Conservation (phyloP, 148 eudicot genomes). For the Rhododendron molle region DNA sequence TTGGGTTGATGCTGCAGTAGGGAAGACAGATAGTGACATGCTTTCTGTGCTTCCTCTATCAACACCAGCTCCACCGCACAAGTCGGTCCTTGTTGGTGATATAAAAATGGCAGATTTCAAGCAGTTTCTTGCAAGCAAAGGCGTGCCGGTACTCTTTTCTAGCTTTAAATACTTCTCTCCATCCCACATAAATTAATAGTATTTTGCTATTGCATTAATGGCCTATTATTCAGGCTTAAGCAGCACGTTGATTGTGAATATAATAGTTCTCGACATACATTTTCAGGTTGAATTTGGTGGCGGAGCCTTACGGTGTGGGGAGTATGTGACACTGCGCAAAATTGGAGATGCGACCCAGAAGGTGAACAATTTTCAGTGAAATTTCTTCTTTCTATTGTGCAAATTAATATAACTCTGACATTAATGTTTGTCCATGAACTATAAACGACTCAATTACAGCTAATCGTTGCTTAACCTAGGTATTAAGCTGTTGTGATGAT, state of each 20-base stretch:
- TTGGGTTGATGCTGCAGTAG: constrained; percentile 95
- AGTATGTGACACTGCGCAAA: constrained; percentile 75
- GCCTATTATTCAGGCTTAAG: background rate
- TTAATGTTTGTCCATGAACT: constrained; percentile 3
- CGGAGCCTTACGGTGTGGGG: constrained; percentile 92
- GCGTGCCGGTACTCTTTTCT: constrained; percentile 61
- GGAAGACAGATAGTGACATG: constrained; percentile 60
- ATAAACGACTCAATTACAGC: background rate
- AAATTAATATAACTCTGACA: background rate
- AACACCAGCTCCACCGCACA: constrained; percentile 69
- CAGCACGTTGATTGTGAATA: background rate
- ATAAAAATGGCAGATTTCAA: constrained; percentile 93
- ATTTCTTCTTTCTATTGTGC: background rate
- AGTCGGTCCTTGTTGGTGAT: constrained; percentile 94
- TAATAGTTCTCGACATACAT: background rate
- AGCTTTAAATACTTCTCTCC: background rate
- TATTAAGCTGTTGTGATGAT: background rate
- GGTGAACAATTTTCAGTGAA: constrained; percentile 28
- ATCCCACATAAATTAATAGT: no score
- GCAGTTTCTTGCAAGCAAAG: constrained; percentile 87
- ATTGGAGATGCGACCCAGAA: constrained; percentile 86
- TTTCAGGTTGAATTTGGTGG: constrained; percentile 87
- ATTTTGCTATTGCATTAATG: background rate
- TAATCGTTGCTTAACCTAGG: background rate
- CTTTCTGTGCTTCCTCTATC: constrained; percentile 84